These are phyloP conservation scores for Leccinellum rugosiceps DNA, from an alignment of 768 basidiomycete genomes.

Conservation along the genomic window DNA sequence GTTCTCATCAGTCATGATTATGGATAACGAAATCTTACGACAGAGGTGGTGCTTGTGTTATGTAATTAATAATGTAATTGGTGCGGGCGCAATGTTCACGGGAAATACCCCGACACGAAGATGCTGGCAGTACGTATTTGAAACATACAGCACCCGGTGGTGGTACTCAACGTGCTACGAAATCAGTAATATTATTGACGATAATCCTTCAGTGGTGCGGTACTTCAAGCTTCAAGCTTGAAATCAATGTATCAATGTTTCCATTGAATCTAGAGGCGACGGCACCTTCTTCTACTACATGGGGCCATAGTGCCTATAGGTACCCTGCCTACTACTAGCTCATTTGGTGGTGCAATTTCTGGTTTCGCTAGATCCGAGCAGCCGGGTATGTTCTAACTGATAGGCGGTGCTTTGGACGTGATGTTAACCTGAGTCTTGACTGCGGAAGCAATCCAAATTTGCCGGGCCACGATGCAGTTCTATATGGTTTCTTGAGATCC, in stretches of 20 bases:
- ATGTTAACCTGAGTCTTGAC: not conserved
- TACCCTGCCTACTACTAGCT: not conserved
- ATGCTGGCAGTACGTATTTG: no score
- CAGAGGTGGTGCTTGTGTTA: no score
- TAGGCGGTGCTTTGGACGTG: not conserved
- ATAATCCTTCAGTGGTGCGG: not conserved
- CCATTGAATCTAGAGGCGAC: not conserved
- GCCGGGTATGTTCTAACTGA: not conserved
- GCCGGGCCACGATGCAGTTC: no score
- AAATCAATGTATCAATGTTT: not conserved
- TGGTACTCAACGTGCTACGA: not conserved
- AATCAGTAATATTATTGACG: not conserved
- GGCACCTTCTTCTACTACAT: not conserved
- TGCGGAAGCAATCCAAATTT: not conserved
- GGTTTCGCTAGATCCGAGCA: not conserved
- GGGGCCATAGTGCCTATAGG: not conserved
- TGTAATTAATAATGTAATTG: no score
- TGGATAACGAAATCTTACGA: not conserved
- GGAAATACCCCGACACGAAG: no score
- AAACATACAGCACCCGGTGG: not conserved
- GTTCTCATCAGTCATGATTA: not conserved
- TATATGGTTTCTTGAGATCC: no score
- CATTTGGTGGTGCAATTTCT: not conserved
- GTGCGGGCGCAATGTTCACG: no score
- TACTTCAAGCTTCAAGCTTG: not conserved